Base-by-base conservation (phyloP, 495 filamentous ascomycete genomes). In the Xylaria cubensis region DNA sequence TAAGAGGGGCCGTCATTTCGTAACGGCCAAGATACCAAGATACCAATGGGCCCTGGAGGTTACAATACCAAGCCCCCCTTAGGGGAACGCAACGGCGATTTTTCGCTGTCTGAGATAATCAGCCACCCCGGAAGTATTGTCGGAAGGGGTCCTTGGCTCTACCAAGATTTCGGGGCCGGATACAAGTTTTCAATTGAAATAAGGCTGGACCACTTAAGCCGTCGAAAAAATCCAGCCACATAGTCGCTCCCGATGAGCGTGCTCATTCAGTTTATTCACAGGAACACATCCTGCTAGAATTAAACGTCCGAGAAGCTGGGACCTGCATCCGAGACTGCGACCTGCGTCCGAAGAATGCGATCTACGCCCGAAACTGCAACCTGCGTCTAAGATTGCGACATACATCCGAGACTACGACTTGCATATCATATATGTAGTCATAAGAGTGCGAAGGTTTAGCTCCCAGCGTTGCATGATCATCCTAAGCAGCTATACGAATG, bases 1-100 rank as follows among this genome's bases (percentile, higher is more conserved):
- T 39, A 67, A 26, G 34, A 53, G 46, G 64, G 46, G 44, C 46
- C n/a, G 64, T 51, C 46, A 53, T 51, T 67, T 53, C 39, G 64
- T 67, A 67, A 67, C 64, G 64, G 64, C 64, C 64, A 67, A 66
- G 64, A 4, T n/a, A 26, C 63, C 63, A 65, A 66, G 64, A 17
- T 39, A 19, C 64, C 64, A 67, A 67, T 53, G 15, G n/a, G 12
- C 24, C 63, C 41, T 13, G 61, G 39, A 34, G 12, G n/a, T 10
- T 48, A n/a, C 50, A 26, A 29, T 1, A 53, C 64, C 64, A 67
- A 67, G 64, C 29, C 64, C 29, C 44, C 64, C 64, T 53, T 53
- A 3, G 10, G 42, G 46, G 17, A 67, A 36, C 29, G 26, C 63
- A 24, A 50, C 42, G 63, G 24, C 63, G 26, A 42, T 29, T 21